Conservation (phyloP, 73 alveolate genomes). For the Paramecium bursaria region DNA sequence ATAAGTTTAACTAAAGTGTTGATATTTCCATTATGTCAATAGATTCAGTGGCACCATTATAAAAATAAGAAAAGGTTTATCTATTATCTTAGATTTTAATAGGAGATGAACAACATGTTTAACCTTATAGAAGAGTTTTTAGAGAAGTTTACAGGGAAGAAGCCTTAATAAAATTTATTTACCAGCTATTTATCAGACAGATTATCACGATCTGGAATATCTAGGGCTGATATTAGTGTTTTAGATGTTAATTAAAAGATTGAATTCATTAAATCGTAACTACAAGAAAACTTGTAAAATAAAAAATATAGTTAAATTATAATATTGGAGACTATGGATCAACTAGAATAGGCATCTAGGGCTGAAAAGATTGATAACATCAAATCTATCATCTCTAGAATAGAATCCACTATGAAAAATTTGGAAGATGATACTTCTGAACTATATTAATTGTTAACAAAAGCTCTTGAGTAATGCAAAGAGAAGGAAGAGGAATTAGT, state of each 20-base stretch:
- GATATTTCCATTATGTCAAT: slow-evolving; percentile 33
- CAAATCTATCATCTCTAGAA: not conserved
- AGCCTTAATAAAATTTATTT: slow-evolving; percentile 28
- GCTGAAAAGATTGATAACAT: slow-evolving; percentile 17
- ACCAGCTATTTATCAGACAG: slow-evolving; percentile 42
- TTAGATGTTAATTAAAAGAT: slow-evolving; percentile 45
- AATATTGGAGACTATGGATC: slow-evolving; percentile 44
- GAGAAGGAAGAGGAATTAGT: slow-evolving; percentile 30
- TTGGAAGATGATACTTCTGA: slow-evolving; percentile 42
- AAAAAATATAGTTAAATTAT: slow-evolving; percentile 46
- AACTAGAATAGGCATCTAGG: slow-evolving; percentile 10
- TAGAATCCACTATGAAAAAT: slow-evolving; percentile 15
- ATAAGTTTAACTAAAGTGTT: slow-evolving; percentile 35
- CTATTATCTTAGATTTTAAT: not conserved
- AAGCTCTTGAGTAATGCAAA: slow-evolving; percentile 21
- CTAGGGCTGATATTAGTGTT: slow-evolving; percentile 46
- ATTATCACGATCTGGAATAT: slow-evolving; percentile 47
- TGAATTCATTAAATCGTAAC: slow-evolving; percentile 2
- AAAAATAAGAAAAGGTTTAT: slow-evolving; percentile 41
- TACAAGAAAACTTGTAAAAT: not conserved
- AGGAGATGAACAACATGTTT: slow-evolving; percentile 58
- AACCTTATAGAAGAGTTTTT: slow-evolving; percentile 50
- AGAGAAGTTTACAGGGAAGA: slow-evolving; percentile 38
- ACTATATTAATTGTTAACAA: slow-evolving; percentile 27
- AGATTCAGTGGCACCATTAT: slow-evolving; percentile 6